These are phyloP conservation scores for Hemileccinum rubropunctum DNA, from an alignment of 768 basidiomycete species.

Conservation along the genomic window DNA sequence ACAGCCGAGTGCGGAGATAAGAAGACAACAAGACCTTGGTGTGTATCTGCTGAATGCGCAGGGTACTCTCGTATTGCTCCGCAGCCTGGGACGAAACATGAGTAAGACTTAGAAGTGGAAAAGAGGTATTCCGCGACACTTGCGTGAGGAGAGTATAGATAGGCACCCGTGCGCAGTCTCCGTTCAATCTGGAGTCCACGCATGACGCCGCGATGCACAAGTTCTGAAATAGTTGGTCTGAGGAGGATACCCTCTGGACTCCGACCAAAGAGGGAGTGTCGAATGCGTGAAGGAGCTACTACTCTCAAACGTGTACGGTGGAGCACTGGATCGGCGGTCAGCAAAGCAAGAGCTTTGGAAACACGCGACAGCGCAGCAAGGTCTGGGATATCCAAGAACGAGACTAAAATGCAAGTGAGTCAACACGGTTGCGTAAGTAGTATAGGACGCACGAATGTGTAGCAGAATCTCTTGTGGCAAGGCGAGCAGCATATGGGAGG, in stretches of 20 bases:
- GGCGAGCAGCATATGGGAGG: constrained; percentile 23
- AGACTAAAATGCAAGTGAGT: constrained; percentile 40
- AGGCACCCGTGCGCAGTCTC: constrained; percentile 62
- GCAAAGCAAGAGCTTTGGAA: constrained; percentile 43
- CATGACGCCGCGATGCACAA: constrained; percentile 69
- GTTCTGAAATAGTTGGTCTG: constrained; percentile 62
- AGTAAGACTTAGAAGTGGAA: background rate
- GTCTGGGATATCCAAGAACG: constrained; percentile 73
- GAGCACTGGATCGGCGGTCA: constrained; percentile 62
- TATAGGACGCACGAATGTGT: constrained; percentile 49
- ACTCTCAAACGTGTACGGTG: constrained; percentile 60
- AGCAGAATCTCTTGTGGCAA: constrained; percentile 58
- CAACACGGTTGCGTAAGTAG: background rate
- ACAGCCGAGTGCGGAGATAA: constrained; percentile 50
- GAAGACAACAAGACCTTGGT: constrained; percentile 50
- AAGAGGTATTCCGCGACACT: constrained; percentile 9
- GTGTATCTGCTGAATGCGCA: constrained; percentile 51
- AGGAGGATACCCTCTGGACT: constrained; percentile 54
- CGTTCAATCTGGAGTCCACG: constrained; percentile 65
- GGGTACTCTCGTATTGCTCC: constrained; percentile 60
- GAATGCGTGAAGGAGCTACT: constrained; percentile 63
- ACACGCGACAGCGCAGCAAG: constrained; percentile 51
- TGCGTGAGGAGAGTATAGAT: constrained; percentile 62
- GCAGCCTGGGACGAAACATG: constrained; percentile 47
- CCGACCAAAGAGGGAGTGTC: constrained; percentile 61